Conservation (phyloP, 2,329 filamentous ascomycete genomes). For the Rhynchosporium graminicola region DNA sequence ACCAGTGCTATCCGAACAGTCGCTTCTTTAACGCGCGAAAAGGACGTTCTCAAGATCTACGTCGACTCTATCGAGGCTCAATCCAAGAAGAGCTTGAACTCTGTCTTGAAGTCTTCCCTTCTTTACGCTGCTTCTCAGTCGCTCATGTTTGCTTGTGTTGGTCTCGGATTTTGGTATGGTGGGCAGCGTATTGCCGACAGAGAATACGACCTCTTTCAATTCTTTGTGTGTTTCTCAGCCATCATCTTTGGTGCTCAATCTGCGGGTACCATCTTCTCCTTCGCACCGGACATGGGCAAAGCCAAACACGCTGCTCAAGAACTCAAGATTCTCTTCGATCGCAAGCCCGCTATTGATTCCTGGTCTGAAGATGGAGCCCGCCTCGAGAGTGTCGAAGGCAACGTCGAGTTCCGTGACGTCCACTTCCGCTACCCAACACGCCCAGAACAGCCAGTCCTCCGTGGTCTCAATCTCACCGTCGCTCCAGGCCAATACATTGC, state of each 20-base stretch:
- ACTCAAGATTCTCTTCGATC: constrained; percentile 82
- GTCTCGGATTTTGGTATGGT: constrained; percentile 92
- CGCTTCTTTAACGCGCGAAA: constrained; percentile 83
- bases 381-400: constrained; percentile 67
- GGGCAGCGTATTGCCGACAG: constrained; percentile 69
- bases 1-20: constrained; percentile 94
- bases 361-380: constrained; percentile 71
- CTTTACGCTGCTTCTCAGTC: constrained; percentile 87
- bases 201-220: constrained; percentile 80
- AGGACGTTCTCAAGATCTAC: constrained; percentile 76
- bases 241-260: constrained; percentile 92
- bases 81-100: constrained; percentile 66
- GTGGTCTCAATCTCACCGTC: constrained; percentile 74
- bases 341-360: constrained; percentile 76
- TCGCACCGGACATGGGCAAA: constrained; percentile 91
- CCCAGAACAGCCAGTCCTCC: constrained; percentile 87
- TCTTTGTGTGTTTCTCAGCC: constrained; percentile 87
- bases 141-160: constrained; percentile 78
- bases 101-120: constrained; percentile 72
- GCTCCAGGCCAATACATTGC: constrained; percentile 82
- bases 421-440: constrained; percentile 94
- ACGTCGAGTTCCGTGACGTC: constrained; percentile 86
- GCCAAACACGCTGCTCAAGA: constrained; percentile 80
- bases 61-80: constrained; percentile 65
- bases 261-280: constrained; percentile 85